A percentile compares a stretch with the other conserved stretches of the same genome.
These are phyloP conservation scores for Mortierella polycephala DNA, from an alignment of 371 early-diverging fungal genomes.

Conservation along the genomic window DNA sequence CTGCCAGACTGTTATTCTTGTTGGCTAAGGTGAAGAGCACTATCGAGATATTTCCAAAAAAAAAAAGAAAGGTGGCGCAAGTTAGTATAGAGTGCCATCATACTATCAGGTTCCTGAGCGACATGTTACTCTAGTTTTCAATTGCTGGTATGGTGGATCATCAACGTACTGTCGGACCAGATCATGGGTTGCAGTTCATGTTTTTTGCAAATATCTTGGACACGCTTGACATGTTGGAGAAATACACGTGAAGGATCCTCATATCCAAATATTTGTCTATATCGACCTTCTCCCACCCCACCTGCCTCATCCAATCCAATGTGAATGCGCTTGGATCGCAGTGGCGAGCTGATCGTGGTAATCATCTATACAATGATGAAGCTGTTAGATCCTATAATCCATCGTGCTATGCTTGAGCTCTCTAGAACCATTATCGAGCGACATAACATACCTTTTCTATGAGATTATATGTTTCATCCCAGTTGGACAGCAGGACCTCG, in stretches of 20 bases:
- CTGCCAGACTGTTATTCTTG: conserved; percentile 80
- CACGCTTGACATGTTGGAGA: conserved; percentile 78
- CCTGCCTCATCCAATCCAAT: conserved; percentile 89
- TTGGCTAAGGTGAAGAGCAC: conserved; percentile 78
- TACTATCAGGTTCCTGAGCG: neutral
- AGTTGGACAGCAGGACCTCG: conserved; percentile 78
- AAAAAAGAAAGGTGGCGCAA: neutral
- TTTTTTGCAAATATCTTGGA: conserved; percentile 74
- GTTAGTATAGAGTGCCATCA: neutral
- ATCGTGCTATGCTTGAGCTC: too few relatives aligned
- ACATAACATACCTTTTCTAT: conserved; percentile 65
- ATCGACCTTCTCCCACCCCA: conserved; percentile 88
- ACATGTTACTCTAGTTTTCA: neutral
- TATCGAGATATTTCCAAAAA: conserved; percentile 8
- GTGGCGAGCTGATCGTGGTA: conserved; percentile 69
- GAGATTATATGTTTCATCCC: conserved; percentile 82
- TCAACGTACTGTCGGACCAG: conserved; percentile 86
- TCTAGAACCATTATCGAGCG: neutral
- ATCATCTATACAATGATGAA: conserved; percentile 58
- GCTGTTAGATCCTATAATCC: neutral
- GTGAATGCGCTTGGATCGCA: conserved; percentile 83
- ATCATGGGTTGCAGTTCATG: conserved; percentile 79
- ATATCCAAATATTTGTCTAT: conserved; percentile 76
- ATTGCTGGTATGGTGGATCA: neutral
- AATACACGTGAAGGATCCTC: conserved; percentile 82